Evolutionary conservation across 345 rosid genomes (phyloP).

Genomic region (Cardamine resedifolia): DNA sequence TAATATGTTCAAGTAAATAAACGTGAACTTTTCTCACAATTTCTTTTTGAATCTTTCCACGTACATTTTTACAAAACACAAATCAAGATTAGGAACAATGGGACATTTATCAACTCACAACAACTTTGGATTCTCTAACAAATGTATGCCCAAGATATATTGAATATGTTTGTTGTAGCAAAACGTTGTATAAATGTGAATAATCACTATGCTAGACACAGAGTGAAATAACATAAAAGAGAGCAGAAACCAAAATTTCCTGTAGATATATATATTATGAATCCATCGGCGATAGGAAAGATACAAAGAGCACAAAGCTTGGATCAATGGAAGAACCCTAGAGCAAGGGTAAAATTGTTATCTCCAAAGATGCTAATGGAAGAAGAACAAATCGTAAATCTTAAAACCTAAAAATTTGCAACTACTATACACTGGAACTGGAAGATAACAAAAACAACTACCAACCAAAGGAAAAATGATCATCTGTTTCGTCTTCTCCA

Average conservation of each 20-base stretch:
- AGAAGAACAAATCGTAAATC: constrained; percentile 18
- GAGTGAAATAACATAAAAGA: neutral
- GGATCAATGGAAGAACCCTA: constrained; percentile 25
- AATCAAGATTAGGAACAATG: neutral
- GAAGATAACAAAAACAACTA: neutral
- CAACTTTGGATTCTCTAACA: neutral
- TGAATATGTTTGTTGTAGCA: neutral
- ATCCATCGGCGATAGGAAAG: neutral
- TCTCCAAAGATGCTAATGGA: constrained; percentile 13
- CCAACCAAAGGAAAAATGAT: neutral
- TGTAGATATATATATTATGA: neutral
- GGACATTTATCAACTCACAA: neutral
- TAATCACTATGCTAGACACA: neutral
- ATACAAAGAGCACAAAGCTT: constrained; percentile 20
- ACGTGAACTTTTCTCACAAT: neutral
- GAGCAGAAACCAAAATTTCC: neutral
- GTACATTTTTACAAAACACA: neutral
- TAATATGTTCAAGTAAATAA: neutral
- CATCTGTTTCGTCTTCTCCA: constrained; percentile 11
- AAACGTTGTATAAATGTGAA: neutral
- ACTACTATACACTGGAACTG: constrained; percentile 32
- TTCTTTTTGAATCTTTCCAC: neutral
- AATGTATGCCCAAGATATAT: no score
- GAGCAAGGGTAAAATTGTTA: constrained; percentile 30
- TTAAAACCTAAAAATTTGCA: constrained; percentile 23